A percentile compares a stretch with the other conserved stretches of the same genome.
Evolutionary conservation across 768 basidiomycete genomes (phyloP).

Genomic region (Harrya chromipes): DNA sequence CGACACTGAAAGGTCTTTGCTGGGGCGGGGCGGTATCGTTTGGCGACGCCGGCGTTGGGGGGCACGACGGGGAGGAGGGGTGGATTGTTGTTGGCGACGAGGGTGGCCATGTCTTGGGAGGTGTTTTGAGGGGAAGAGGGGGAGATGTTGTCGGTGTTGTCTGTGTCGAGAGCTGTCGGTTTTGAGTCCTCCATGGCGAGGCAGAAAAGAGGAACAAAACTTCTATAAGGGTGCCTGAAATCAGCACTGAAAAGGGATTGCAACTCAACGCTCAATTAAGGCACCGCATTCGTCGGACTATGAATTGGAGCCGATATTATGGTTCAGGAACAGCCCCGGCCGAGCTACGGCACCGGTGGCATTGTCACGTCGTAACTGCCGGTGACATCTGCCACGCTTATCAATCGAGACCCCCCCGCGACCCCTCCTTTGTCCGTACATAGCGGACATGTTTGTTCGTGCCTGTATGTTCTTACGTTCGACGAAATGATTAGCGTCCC

Average conservation of each 20-base stretch:
- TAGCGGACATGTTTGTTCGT: not conserved
- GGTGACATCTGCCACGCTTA: slow-evolving; percentile 16
- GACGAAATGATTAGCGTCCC: no score
- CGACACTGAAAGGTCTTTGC: slow-evolving; percentile 95
- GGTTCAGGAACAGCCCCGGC: slow-evolving; percentile 35
- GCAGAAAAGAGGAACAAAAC: slow-evolving; percentile 33
- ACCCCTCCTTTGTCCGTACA: slow-evolving; percentile 15
- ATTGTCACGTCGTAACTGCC: slow-evolving; percentile 21
- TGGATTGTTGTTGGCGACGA: slow-evolving; percentile 29
- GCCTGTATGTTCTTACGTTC: no score
- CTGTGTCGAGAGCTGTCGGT: slow-evolving; percentile 25
- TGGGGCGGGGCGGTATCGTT: slow-evolving; percentile 77
- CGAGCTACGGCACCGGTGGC: slow-evolving; percentile 35
- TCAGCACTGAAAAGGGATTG: slow-evolving; percentile 30
- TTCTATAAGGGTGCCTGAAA: slow-evolving; percentile 36
- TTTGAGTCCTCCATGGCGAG: slow-evolving; percentile 36
- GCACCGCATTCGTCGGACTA: slow-evolving; percentile 35
- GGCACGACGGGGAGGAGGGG: slow-evolving; percentile 18
- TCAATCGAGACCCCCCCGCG: slow-evolving; percentile 21
- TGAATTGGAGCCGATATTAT: slow-evolving; percentile 15
- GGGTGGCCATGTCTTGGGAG: slow-evolving; percentile 30
- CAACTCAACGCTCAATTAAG: slow-evolving; percentile 33
- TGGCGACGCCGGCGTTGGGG: slow-evolving; percentile 35
- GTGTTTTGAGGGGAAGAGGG: not conserved
- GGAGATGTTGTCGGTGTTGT: slow-evolving; percentile 12